A percentile compares a stretch with the other conserved stretches of the same genome.
These are phyloP conservation scores for Thecaphora thlaspeos DNA, from an alignment of 1,284 basidiomycete genomes.

Conservation along the genomic window DNA sequence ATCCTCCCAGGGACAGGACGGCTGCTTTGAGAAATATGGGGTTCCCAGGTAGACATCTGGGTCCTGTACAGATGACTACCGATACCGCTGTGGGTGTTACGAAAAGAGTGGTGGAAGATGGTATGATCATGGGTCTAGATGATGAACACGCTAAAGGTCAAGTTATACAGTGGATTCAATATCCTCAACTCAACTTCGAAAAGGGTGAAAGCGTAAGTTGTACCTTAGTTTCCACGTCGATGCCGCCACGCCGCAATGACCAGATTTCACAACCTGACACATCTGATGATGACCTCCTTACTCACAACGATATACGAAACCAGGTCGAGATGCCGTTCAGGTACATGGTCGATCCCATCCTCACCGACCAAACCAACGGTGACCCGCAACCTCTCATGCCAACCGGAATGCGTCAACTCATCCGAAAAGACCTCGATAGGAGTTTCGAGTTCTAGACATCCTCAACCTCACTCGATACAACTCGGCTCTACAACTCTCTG, in stretches of 20 bases:
- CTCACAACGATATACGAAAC: not conserved
- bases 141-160: not conserved
- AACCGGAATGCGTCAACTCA: conserved; percentile 44
- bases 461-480: no score
- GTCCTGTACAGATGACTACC: conserved; percentile 87
- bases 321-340: conserved; percentile 49
- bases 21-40: conserved; percentile 79
- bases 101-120: conserved; percentile 78
- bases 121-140: conserved; percentile 39
- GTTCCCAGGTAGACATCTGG: conserved; percentile 66
- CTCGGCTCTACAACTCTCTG: no score
- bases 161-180: conserved; percentile 45
- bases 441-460: conserved; percentile 42
- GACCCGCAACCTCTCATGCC: conserved; percentile 38
- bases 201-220: conserved; percentile 48
- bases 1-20: conserved; percentile 81
- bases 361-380: not conserved
- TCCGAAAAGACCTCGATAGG: conserved; percentile 35
- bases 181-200: conserved; percentile 51
- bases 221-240: no score
- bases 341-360: conserved; percentile 33
- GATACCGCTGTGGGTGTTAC: conserved; percentile 94
- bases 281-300: not conserved
- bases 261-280: no score
- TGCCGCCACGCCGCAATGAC: no score